Base-by-base conservation (phyloP, 495 filamentous ascomycete genomes). In the Podospora anserina region DNA sequence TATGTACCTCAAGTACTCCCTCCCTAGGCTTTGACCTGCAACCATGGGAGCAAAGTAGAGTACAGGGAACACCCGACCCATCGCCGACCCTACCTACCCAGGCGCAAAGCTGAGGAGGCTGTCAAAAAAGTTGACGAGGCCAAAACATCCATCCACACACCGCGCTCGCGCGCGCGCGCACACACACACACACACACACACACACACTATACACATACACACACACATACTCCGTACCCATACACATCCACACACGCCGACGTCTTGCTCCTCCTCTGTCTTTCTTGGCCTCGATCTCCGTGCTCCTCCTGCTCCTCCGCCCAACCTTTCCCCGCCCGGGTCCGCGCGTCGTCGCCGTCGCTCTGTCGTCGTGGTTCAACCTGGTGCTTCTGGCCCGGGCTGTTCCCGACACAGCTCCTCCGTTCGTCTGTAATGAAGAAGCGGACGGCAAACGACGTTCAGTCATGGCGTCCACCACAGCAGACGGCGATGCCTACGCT, bases 1-100 rank as follows among this genome's bases (percentile, higher is more conserved):
- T 76, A 77, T 76, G 72, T 76, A 80, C 75, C 73, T 71, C 70
- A 76, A 76, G 72, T 79, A 77, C 72, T 74, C 66, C 65, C 68
- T 70, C 27, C 70, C 72, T 63, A 58, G 66, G 62, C 67, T 61
- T 74, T 69, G 70, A 70, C 72, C 72, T 74, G 70, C 67, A 71
- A 70, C 65, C 66, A 70, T 66, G 69, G 74, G 69, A 72, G 59
- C 62, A 66, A 67, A 71, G 69, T 70, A 73, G 72, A 72, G 69
- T 70, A 70, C 69, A 67, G 69, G 61, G 61, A 67, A 62, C 65
- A 70, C 69, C 69, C 65, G 68, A 69, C 64, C 63, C 61, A 63
- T 63, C 61, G 34, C 20, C 61, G 59, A 67, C 66, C 63, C 39
- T 65, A 61, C 69, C 67, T 32, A 63, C 61, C 15, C 61, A 32